Base-by-base conservation (phyloP, 108 stramenopile species). In the Discostella stelligeroides region DNA sequence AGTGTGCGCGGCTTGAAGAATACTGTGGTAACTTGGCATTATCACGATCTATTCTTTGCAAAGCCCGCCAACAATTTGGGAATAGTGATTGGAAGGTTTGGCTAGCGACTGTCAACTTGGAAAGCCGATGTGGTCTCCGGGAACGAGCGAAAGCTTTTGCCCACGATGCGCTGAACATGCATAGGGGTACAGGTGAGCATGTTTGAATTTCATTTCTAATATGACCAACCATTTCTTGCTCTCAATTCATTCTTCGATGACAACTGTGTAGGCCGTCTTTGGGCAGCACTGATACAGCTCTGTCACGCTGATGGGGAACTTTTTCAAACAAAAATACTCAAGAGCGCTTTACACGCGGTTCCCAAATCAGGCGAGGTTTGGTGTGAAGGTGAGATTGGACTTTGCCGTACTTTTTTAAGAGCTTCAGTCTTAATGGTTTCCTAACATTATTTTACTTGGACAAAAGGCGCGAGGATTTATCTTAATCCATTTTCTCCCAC, bases 291-390 rank as follows among this genome's bases (percentile, higher is more conserved):
- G 25, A 89, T 98, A 8, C 97, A 98, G 80, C 94, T 99, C 13
- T 79, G 87, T 55, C 86, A 95, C 62, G 84, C 79, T 67, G 89
- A 82, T 45, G 93, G 90, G 55, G 97, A 92, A 75, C 59, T 77
- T 53, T 80, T 81, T 42, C 96, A 96, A 73, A 76, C 85, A 39
- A 60, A 76, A 7, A 79, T 88, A 2, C 75, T 98, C 30, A 86
- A 85, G 60, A 76, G 68, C 54, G 97, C 98, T 8, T 71, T 98
- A 50, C 86, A 88, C 70, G 92, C 93, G 39, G 97, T 97, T 20
- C 98, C 97, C 14, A 99, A 99, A 75, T 95, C 94, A 50, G 97
- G 98, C 12, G 98, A 99, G 66, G 98, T 99, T 2, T 98, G 98
- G 98, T 97, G 97, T 68, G 98, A 98, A 81, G 96, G 92, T 18